Base-by-base conservation (phyloP, 164 flowering plant species). In the Brasenia schreberi region DNA sequence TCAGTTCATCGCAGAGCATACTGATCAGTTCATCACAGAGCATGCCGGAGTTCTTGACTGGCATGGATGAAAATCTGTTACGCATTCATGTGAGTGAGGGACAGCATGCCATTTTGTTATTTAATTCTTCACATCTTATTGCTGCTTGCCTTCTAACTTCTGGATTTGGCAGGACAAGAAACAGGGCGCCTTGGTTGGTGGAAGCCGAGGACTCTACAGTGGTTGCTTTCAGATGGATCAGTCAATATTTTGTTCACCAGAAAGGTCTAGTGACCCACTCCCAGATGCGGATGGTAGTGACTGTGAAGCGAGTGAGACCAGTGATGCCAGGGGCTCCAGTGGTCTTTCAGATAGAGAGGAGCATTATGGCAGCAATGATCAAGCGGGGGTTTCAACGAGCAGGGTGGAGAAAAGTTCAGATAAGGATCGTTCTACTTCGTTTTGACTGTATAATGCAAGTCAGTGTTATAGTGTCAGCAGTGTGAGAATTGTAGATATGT, bases 21-120 rank as follows among this genome's bases (percentile, higher is more conserved):
- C 93, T 94, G 64, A 76, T 94, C 4, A 78, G 82, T 65, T 84
- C 97, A 0, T 77, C 79, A 60, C 87, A 87, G 81, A 59, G 75
- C 6, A 76, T 67, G 39, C 74, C 81, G 6, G 79, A 73, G 67
- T 66, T 83, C 66, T 49, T 65, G 39, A 61, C 68, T 12, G 42
- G 43, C 17, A 65, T 44, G 33, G 72, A 65, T 12, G 64, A 65
- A 17, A 65, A 65, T 60, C 58, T 59, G 10, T 59, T 58, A 5
- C 53, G 27, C 52, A 14, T 65, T 65, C 68, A 45, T 61, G 72
- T 70, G 18, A 69, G 72, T 45, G 49, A 44, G n/a, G 12, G 64
- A 66, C 42, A 23, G 7, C 52, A 33, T 33, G 39, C 4, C 39
- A 33, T 33, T 33, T 42, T 2, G 66, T 43, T 12, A 43, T 14